These are phyloP conservation scores for Diphasiastrum complanatum DNA, from an alignment of 83 land plant species.

Conservation along the genomic window DNA sequence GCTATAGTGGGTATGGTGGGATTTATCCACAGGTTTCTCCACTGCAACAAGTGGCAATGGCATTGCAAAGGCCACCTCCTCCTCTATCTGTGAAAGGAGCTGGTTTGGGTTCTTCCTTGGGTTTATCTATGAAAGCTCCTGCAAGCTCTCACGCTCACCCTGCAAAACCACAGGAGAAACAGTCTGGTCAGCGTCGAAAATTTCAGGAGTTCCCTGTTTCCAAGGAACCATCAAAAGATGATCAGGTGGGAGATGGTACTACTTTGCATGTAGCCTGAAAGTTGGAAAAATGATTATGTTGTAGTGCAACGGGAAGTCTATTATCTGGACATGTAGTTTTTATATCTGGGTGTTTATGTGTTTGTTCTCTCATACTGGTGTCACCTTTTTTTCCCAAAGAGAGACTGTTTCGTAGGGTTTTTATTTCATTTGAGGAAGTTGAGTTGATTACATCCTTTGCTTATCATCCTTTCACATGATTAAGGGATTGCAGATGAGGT, in stretches of 20 bases:
- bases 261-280: background rate
- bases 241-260: slow-evolving; percentile 46
- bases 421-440: too few species aligned
- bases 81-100: slow-evolving; percentile 35
- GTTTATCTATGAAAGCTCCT: slow-evolving; percentile 6
- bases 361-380: too few species aligned
- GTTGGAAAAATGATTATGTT: too few species aligned
- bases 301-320: too few species aligned
- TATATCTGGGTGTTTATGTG: too few species aligned
- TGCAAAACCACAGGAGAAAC: slow-evolving; percentile 36
- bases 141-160: slow-evolving; percentile 13
- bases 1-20: slow-evolving; percentile 75
- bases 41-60: slow-evolving; percentile 78
- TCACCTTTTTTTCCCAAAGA: too few species aligned
- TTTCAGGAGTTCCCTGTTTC: slow-evolving; percentile 71
- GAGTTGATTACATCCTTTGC: too few species aligned
- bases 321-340: too few species aligned
- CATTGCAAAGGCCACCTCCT: slow-evolving; percentile 52
- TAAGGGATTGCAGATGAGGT: too few species aligned
- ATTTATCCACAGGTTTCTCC: slow-evolving; percentile 92
- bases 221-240: slow-evolving; percentile 28
- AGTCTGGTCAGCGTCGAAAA: slow-evolving; percentile 47
- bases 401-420: too few species aligned
- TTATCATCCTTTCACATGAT: too few species aligned
- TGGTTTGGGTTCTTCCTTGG: slow-evolving; percentile 5